Conservation (phyloP, 2,329 filamentous ascomycete species). For the Talaromyces amestolkiae region DNA sequence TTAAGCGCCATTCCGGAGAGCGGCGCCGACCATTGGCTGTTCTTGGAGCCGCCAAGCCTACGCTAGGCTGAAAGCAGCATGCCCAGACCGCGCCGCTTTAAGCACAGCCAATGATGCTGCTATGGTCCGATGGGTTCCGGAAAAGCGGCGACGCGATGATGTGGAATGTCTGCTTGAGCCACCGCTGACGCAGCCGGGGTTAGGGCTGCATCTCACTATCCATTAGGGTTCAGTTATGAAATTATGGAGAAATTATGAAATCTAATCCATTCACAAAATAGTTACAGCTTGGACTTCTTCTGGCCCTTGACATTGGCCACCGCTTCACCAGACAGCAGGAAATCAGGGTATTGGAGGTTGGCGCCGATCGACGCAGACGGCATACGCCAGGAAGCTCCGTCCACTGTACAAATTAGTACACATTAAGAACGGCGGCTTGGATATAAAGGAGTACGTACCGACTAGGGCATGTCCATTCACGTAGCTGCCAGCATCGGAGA, state of each 20-base stretch:
- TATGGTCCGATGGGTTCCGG: background rate
- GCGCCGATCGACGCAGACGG: slow-evolving; percentile 33
- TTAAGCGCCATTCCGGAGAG: background rate
- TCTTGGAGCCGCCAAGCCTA: background rate
- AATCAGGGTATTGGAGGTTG: slow-evolving; percentile 56
- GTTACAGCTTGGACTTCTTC: slow-evolving; percentile 56
- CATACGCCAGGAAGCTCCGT: slow-evolving; percentile 43
- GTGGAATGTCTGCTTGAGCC: background rate
- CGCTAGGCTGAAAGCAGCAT: background rate
- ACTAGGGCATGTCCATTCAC: slow-evolving; percentile 81
- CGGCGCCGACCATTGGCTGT: background rate
- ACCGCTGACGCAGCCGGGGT: background rate
- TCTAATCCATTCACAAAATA: background rate
- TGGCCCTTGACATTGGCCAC: slow-evolving; percentile 59
- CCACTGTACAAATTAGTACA: slow-evolving; percentile 30
- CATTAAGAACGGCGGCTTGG: background rate
- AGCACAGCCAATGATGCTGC: background rate
- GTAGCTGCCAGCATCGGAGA: slow-evolving; percentile 80
- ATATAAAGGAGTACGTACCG: slow-evolving; percentile 34
- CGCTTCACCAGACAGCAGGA: slow-evolving; percentile 53
- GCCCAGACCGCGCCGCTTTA: background rate
- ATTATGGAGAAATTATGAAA: too few species aligned
- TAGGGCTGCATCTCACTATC: background rate
- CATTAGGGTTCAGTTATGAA: background rate
- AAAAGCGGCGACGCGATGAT: slow-evolving; percentile 8